These are phyloP conservation scores for Fusarium sp. DNA, from an alignment of 2,329 filamentous ascomycete species.

Conservation along the genomic window DNA sequence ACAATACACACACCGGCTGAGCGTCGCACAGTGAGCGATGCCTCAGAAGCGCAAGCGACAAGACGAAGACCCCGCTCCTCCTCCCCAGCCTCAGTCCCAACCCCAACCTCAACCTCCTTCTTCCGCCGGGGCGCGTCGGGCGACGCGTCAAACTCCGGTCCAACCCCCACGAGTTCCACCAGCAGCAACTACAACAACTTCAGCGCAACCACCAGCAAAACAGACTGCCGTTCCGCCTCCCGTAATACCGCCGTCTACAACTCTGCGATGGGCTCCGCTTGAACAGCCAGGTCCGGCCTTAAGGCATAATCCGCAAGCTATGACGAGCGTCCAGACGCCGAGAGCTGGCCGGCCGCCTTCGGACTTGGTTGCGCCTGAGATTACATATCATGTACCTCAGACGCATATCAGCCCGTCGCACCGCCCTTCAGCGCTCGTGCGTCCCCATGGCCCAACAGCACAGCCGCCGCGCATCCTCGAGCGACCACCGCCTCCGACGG, in stretches of 20 bases:
- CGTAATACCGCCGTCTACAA: slow-evolving; percentile 32
- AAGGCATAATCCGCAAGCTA: slow-evolving; percentile 22
- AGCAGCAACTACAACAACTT: slow-evolving; percentile 1
- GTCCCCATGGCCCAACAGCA: slow-evolving; percentile 50
- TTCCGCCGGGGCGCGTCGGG: slow-evolving; percentile 49
- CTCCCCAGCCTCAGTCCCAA: slow-evolving; percentile 16
- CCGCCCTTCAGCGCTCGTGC: slow-evolving; percentile 47
- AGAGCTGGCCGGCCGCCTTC: slow-evolving; percentile 45
- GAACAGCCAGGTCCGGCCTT: slow-evolving; percentile 36
- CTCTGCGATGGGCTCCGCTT: slow-evolving; percentile 43
- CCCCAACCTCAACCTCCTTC: slow-evolving; percentile 28
- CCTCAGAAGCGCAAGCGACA: slow-evolving; percentile 54
- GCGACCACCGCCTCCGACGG: slow-evolving; percentile 42
- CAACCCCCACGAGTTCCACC: slow-evolving; percentile 43
- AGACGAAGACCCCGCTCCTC: slow-evolving; percentile 42
- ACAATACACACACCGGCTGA: neutral
- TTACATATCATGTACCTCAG: slow-evolving; percentile 55
- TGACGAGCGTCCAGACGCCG: slow-evolving; percentile 39
- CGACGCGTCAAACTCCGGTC: slow-evolving; percentile 55
- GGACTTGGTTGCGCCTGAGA: slow-evolving; percentile 55
- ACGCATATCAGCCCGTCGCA: slow-evolving; percentile 41
- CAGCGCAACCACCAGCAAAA: slow-evolving; percentile 20
- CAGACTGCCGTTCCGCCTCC: slow-evolving; percentile 29
- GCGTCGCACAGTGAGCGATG: slow-evolving; percentile 46
- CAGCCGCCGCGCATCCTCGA: slow-evolving; percentile 48